A percentile compares a stretch with the other conserved stretches of the same genome.
These are phyloP conservation scores for Eucalyptus marginata DNA, from an alignment of 345 rosid genomes.

Conservation along the genomic window DNA sequence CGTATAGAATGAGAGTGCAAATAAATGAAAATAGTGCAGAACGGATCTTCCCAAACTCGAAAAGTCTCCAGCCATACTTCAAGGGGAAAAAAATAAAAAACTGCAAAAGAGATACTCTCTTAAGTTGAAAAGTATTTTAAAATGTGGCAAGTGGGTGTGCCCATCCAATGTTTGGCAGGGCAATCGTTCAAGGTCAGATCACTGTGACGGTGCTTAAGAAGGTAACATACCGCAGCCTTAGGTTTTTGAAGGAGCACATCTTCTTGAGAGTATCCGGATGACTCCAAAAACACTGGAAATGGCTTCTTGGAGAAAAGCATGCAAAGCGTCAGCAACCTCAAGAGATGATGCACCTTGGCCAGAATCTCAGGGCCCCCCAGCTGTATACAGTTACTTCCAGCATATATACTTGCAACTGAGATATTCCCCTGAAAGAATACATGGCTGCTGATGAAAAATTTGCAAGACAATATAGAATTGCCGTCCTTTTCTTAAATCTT, in stretches of 20 bases:
- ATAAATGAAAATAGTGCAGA: not conserved
- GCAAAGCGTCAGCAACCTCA: constrained; percentile 74
- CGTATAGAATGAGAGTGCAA: not conserved
- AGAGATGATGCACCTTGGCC: constrained; percentile 38
- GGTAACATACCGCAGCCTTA: constrained; percentile 75
- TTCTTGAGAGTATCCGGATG: constrained; percentile 58
- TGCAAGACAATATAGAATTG: not conserved
- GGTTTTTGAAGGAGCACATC: constrained; percentile 93
- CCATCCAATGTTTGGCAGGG: not conserved
- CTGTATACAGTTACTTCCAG: constrained; percentile 51
- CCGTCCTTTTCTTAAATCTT: not conserved
- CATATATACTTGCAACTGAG: constrained; percentile 74
- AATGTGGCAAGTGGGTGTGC: not conserved
- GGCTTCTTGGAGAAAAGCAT: constrained; percentile 93
- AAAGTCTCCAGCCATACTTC: not conserved
- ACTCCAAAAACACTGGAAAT: constrained; percentile 75
- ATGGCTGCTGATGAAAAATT: not conserved
- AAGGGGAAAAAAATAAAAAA: not conserved
- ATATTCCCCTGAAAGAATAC: constrained; percentile 50
- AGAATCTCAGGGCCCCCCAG: constrained; percentile 59
- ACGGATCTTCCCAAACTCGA: not conserved
- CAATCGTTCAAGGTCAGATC: not conserved
- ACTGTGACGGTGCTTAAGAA: not conserved
- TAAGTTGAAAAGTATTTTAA: not conserved
- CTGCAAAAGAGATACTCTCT: not conserved